phyloP scores from a whole-genome alignment of 1,284 basidiomycete species.

The Heterobasidion occidentale region DNA sequence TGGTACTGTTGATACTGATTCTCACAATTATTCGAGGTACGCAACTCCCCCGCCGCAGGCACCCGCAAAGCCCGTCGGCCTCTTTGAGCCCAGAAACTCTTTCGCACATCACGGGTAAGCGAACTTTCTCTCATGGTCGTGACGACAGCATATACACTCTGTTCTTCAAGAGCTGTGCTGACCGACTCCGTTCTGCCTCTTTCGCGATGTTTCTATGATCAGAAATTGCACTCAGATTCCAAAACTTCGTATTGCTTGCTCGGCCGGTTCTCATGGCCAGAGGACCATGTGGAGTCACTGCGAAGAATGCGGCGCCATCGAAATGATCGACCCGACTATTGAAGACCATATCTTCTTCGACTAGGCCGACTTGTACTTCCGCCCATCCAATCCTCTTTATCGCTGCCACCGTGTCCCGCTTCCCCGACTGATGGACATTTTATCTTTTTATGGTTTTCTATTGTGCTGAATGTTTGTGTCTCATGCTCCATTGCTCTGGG shows the following conservation, averaged over 20 bases:
- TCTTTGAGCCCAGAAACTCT: conserved; percentile 57
- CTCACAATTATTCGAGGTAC: conserved; percentile 38
- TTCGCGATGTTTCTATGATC: not conserved
- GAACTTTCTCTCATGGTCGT: not conserved
- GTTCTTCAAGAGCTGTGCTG: conserved; percentile 12
- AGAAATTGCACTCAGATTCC: conserved; percentile 68
- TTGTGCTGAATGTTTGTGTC: not conserved
- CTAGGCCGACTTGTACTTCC: not conserved
- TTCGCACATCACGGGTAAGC: conserved; percentile 71
- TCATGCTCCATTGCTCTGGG: not conserved
- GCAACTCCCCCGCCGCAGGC: conserved; percentile 19
- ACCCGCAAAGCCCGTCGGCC: conserved; percentile 37
- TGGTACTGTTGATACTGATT: conserved; percentile 39
- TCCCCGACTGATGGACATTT: not conserved
- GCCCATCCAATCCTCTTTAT: not conserved
- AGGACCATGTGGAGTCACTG: conserved; percentile 80
- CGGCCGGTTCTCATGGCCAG: conserved; percentile 24
- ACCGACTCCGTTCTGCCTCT: conserved; percentile 6
- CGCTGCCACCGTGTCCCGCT: not conserved
- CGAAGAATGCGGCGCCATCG: conserved; percentile 80
- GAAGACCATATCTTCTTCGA: not conserved
- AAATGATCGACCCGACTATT: conserved; percentile 71
- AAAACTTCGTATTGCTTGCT: conserved; percentile 34
- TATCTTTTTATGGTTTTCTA: not conserved
- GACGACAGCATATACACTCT: conserved; percentile 1